A percentile compares a stretch with the other conserved stretches of the same genome.
Conservation (phyloP, 2,329 filamentous ascomycete genomes). For the Septoria linicola region DNA sequence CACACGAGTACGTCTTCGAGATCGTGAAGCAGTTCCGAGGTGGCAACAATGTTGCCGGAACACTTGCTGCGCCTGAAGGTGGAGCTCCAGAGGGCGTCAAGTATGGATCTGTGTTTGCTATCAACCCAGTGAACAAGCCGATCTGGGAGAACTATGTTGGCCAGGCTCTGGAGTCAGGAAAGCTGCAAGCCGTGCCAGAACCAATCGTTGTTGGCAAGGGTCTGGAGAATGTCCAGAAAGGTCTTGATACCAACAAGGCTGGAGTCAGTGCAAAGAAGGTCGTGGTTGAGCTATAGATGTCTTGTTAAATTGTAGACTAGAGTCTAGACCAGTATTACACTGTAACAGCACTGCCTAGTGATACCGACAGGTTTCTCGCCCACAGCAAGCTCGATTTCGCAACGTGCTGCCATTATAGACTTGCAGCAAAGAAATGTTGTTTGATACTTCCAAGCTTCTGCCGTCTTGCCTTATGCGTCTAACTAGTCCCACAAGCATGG, state of each 20-base stretch:
- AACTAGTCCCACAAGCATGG: too few relatives aligned
- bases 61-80: conserved; percentile 26
- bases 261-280: conserved; percentile 39
- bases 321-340: too few relatives aligned
- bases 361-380: too few relatives aligned
- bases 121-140: conserved; percentile 28
- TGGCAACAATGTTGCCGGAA: conserved; percentile 24
- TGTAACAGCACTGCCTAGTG: too few relatives aligned
- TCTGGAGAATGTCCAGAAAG: conserved; percentile 35
- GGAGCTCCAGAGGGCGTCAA: conserved; percentile 32
- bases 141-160: conserved; percentile 35
- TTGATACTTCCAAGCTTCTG: too few relatives aligned
- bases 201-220: conserved; percentile 43
- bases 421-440: too few relatives aligned
- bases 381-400: too few relatives aligned
- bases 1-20: conserved; percentile 28
- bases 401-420: too few relatives aligned
- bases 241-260: conserved; percentile 34
- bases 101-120: conserved; percentile 31
- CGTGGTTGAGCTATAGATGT: conserved; percentile 33
- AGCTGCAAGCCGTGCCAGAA: conserved; percentile 38
- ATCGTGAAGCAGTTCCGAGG: conserved; percentile 36
- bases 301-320: neutral
- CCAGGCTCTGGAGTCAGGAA: conserved; percentile 38
- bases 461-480: too few relatives aligned